Percentiles rank a stretch among this genome's conserved stretches.
Evolutionary conservation across 208 protist species (phyloP).

Genomic region (Wallacemonas sp.): DNA sequence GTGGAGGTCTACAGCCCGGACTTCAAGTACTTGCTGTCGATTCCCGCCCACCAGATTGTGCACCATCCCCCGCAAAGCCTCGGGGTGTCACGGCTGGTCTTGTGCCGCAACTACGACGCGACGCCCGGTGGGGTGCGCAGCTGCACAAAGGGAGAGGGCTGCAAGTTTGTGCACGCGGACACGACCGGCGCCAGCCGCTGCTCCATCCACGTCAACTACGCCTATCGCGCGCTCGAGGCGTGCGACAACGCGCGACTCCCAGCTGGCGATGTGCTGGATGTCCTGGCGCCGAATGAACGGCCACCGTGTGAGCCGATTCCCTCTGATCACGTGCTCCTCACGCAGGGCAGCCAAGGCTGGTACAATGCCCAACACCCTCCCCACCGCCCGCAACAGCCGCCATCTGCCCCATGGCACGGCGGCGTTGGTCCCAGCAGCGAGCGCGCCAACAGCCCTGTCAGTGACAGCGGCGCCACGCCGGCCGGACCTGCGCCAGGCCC

Average conservation of each 20-base stretch:
- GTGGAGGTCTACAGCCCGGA: constrained; percentile 66
- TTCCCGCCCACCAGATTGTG: constrained; percentile 36
- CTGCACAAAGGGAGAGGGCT: constrained; percentile 55
- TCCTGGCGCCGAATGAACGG: constrained; percentile 70
- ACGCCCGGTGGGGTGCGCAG: constrained; percentile 29
- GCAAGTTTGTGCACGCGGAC: constrained; percentile 86
- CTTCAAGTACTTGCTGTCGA: constrained; percentile 51
- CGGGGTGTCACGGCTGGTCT: constrained; percentile 63
- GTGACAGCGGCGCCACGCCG: background rate
- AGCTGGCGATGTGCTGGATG: constrained; percentile 41
- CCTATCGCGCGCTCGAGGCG: constrained; percentile 47
- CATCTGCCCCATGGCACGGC: too few species aligned
- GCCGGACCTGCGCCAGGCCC: constrained; percentile 4
- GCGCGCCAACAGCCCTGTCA: background rate
- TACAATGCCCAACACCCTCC: constrained; percentile 24
- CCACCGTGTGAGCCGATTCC: constrained; percentile 47
- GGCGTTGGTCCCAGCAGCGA: background rate
- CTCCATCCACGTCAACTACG: constrained; percentile 84
- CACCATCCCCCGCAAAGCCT: constrained; percentile 49
- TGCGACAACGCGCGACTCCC: constrained; percentile 70
- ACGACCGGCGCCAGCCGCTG: constrained; percentile 28
- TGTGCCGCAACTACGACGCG: constrained; percentile 68
- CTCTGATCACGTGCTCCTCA: constrained; percentile 61
- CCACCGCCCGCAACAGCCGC: background rate
- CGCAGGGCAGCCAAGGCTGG: constrained; percentile 47